A percentile compares a stretch with the other conserved stretches of the same genome.
These are phyloP conservation scores for Myochromella boudieri DNA, from an alignment of 768 basidiomycete species.

Conservation along the genomic window DNA sequence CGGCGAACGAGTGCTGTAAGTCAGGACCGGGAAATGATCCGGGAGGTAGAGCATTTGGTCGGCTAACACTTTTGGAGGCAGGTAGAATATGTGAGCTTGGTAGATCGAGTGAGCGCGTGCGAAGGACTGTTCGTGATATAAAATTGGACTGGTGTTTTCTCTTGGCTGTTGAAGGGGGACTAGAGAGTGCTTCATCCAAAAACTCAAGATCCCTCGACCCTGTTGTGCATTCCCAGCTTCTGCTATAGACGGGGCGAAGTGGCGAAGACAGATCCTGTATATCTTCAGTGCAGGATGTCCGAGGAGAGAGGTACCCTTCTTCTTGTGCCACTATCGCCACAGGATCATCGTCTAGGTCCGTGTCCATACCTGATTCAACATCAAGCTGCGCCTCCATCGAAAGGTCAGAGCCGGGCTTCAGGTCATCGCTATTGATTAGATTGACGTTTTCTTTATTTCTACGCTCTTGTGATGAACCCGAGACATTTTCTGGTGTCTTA, in stretches of 20 bases:
- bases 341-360: constrained; percentile 40
- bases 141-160: constrained; percentile 7
- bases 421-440: constrained; percentile 26
- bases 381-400: constrained; percentile 39
- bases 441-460: constrained; percentile 46
- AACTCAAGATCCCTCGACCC: constrained; percentile 40
- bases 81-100: constrained; percentile 7
- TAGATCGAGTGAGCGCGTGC: constrained; percentile 16
- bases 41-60: neutral
- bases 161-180: constrained; percentile 32
- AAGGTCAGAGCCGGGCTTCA: constrained; percentile 24
- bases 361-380: constrained; percentile 36
- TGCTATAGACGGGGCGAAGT: constrained; percentile 26
- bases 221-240: constrained; percentile 14
- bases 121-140: constrained; percentile 7
- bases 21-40: constrained; percentile 35
- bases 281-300: constrained; percentile 52
- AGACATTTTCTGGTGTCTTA: constrained; percentile 15
- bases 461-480: constrained; percentile 33
- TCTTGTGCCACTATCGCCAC: constrained; percentile 61
- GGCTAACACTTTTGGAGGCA: neutral
- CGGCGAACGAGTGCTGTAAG: constrained; percentile 41
- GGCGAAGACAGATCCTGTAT: constrained; percentile 72
- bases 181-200: constrained; percentile 53
- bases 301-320: constrained; percentile 81